Conservation (phyloP, 306 rosid genomes). For the Arachis stenosperma region DNA sequence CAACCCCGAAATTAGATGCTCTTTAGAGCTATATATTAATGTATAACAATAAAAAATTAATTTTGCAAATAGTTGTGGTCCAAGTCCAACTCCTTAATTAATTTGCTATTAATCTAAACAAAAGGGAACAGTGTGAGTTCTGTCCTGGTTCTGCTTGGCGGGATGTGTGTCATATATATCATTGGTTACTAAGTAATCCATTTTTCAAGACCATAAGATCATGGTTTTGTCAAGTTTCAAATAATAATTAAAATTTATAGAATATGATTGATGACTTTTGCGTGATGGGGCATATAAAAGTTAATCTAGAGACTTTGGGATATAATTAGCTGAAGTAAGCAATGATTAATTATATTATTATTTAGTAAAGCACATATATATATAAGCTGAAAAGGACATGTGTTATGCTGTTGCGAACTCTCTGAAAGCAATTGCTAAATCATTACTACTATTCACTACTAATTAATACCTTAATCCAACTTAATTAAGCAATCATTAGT, state of each 20-base stretch:
- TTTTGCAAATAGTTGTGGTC: slow-evolving; percentile 27
- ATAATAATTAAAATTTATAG: slow-evolving; percentile 12
- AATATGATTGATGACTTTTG: slow-evolving; percentile 16
- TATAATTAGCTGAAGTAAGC: slow-evolving; percentile 28
- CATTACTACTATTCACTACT: not conserved
- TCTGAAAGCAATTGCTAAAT: slow-evolving; percentile 6
- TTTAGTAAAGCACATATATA: not conserved
- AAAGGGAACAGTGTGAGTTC: slow-evolving; percentile 9
- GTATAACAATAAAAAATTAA: not conserved
- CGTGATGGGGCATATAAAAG: slow-evolving; percentile 13
- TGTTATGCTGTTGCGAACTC: slow-evolving; percentile 3
- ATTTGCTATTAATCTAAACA: not conserved
- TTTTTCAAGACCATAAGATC: slow-evolving; percentile 9
- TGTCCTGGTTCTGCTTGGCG: slow-evolving; percentile 25
- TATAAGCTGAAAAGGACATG: slow-evolving; percentile 23
- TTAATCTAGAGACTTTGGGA: slow-evolving; percentile 9
- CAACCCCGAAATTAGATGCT: slow-evolving; percentile 30
- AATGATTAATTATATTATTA: not conserved
- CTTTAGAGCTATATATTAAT: not conserved
- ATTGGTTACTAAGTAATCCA: slow-evolving; percentile 17
- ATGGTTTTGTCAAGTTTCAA: slow-evolving; percentile 25
- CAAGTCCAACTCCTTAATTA: slow-evolving; percentile 28
- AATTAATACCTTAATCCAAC: slow-evolving; percentile 23
- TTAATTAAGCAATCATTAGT: not conserved
- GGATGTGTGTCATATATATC: slow-evolving; percentile 1